Percentiles rank a stretch among this genome's conserved stretches.
Conservation (phyloP, 2,329 filamentous ascomycete genomes). For the Berkeleyomyces rouxiae region DNA sequence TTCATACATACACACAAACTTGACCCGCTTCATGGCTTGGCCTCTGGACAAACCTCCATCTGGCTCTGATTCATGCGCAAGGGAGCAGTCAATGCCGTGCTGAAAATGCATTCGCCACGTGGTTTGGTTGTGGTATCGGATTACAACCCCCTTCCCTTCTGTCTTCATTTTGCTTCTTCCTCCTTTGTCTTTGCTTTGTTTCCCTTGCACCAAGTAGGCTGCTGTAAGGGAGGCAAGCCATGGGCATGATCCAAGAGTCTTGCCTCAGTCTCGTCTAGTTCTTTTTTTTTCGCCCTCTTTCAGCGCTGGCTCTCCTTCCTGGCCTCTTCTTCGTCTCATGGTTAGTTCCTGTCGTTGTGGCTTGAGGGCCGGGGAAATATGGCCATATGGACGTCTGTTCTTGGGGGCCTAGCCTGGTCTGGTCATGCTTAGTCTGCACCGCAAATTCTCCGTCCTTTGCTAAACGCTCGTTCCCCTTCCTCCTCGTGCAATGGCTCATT, state of each 20-base stretch:
- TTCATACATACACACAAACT: not conserved
- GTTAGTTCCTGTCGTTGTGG: too few relatives aligned
- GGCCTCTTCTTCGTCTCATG: not conserved
- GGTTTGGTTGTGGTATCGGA: not conserved
- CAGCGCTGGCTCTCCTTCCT: not conserved
- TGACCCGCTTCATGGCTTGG: not conserved
- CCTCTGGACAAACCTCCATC: not conserved
- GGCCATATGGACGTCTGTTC: too few relatives aligned
- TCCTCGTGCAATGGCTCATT: not conserved
- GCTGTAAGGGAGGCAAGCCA: not conserved
- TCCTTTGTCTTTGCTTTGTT: not conserved
- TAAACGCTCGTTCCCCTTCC: not conserved
- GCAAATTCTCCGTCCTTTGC: not conserved
- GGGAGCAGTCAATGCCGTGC: not conserved
- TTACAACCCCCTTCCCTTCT: not conserved
- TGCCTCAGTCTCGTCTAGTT: not conserved
- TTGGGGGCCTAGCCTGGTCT: too few relatives aligned
- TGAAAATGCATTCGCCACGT: conserved; percentile 1
- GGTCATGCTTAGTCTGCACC: too few relatives aligned
- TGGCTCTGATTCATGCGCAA: not conserved
- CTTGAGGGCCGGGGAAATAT: too few relatives aligned
- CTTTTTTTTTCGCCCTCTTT: not conserved
- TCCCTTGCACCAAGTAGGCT: not conserved
- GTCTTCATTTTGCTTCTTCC: not conserved
- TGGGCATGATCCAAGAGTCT: not conserved